These are phyloP conservation scores for Fusarium bactridioides DNA, from an alignment of 2,329 filamentous ascomycete species.

Conservation along the genomic window DNA sequence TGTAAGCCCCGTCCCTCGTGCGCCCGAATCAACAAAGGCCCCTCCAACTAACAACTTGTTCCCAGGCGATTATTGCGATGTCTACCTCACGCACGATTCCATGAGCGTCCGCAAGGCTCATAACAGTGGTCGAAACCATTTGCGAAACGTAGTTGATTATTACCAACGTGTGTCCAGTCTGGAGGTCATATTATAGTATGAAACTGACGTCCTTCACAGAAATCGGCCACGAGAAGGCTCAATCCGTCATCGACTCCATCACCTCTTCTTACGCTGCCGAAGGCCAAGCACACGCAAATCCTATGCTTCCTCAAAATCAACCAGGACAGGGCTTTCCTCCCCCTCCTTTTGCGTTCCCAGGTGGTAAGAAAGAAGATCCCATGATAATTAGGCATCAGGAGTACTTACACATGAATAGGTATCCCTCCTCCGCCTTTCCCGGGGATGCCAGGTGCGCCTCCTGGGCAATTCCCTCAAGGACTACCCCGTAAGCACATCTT, in stretches of 20 bases:
- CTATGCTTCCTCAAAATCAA: conserved; percentile 78
- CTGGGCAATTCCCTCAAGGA: conserved; percentile 51
- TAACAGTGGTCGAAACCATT: conserved; percentile 94
- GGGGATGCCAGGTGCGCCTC: conserved; percentile 55
- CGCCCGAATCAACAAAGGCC: conserved; percentile 11
- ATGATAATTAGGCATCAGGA: conserved; percentile 14
- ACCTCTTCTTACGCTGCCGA: conserved; percentile 95
- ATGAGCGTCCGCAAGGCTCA: conserved; percentile 99
- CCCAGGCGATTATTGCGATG: conserved; percentile 94
- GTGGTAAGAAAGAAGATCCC: conserved; percentile 50
- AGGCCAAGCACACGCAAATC: conserved; percentile 86
- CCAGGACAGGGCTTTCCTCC: conserved; percentile 61
- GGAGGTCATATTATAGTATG: not conserved
- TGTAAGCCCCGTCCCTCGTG: conserved; percentile 28
- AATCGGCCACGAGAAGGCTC: conserved; percentile 98
- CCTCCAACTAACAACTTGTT: conserved; percentile 44
- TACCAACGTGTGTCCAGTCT: conserved; percentile 77
- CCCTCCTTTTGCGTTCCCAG: conserved; percentile 70
- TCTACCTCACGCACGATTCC: conserved; percentile 99
- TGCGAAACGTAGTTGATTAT: conserved; percentile 97
- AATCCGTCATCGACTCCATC: conserved; percentile 98
- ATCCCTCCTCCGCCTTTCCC: conserved; percentile 69
- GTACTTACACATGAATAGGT: conserved; percentile 50
- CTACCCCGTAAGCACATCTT: conserved; percentile 60
- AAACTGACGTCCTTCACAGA: conserved; percentile 60